Evolutionary conservation across 2,329 filamentous ascomycete genomes (phyloP).

Genomic region (Peltaster fructicola): DNA sequence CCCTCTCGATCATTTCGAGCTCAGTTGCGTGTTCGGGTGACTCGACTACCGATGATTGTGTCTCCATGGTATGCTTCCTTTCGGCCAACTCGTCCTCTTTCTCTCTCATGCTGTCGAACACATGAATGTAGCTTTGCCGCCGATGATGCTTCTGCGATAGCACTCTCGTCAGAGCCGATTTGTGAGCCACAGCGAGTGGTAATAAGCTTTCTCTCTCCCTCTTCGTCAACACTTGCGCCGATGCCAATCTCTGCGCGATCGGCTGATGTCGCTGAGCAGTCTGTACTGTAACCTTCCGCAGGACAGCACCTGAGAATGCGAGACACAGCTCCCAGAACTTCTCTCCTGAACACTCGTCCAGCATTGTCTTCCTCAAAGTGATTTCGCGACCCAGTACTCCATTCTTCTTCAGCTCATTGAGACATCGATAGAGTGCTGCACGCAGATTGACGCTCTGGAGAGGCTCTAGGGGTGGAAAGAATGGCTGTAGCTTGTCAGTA

Average conservation of each 20-base stretch:
- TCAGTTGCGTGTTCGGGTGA: constrained; percentile 14
- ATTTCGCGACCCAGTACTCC: constrained; percentile 64
- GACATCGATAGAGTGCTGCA: constrained; percentile 59
- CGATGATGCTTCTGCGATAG: constrained; percentile 44
- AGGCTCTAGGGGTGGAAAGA: constrained; percentile 80
- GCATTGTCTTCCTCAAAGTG: constrained; percentile 78
- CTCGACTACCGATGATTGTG: constrained; percentile 3
- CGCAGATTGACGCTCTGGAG: constrained; percentile 83
- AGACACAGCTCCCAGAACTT: constrained; percentile 74
- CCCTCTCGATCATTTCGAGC: constrained; percentile 31
- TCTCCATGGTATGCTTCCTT: constrained; percentile 25
- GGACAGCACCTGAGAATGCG: constrained; percentile 64
- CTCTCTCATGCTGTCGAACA: constrained; percentile 35
- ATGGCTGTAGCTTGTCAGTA: constrained; percentile 65
- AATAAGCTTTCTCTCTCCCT: constrained; percentile 30
- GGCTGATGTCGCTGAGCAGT: constrained; percentile 9
- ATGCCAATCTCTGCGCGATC: constrained; percentile 34
- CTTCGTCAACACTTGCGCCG: constrained; percentile 20
- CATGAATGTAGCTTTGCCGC: constrained; percentile 41
- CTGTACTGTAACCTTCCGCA: constrained; percentile 42
- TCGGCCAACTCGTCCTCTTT: constrained; percentile 32
- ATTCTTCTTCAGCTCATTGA: constrained; percentile 78
- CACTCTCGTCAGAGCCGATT: constrained; percentile 42
- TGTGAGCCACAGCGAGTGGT: constrained; percentile 56
- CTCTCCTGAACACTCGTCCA: constrained; percentile 90